Conservation (phyloP, 495 filamentous ascomycete species). For the Clavariopsis aquatica region DNA sequence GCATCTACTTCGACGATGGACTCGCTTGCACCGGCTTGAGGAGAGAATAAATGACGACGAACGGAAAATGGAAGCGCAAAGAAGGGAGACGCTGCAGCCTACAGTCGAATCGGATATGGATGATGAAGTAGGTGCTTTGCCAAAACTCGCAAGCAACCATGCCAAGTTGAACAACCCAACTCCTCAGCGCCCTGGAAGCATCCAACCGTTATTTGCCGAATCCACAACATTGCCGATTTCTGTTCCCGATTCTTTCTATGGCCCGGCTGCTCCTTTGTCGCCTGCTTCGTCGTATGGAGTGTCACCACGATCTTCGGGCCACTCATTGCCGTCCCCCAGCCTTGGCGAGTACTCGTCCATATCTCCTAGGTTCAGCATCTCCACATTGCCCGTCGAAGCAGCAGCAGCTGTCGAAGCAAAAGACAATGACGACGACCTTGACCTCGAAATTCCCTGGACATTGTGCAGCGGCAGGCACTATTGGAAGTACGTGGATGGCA, state of each 20-base stretch:
- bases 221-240: constrained; percentile 15
- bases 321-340: constrained; percentile 9
- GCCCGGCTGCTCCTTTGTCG: constrained; percentile 19
- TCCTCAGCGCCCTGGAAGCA: constrained; percentile 9
- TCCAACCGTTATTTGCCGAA: constrained; percentile 24
- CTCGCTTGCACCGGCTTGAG: constrained; percentile 22
- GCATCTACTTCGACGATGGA: constrained; percentile 29
- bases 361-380: constrained; percentile 30
- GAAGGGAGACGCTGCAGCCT: constrained; percentile 30
- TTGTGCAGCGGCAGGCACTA: constrained; percentile 19
- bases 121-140: constrained; percentile 25
- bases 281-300: constrained; percentile 29
- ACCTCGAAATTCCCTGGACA: constrained; percentile 33
- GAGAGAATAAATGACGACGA: constrained; percentile 15
- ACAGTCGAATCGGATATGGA: constrained; percentile 31
- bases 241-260: constrained; percentile 1
- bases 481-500: constrained; percentile 34
- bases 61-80: constrained; percentile 8
- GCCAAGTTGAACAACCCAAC: constrained; percentile 9
- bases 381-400: constrained; percentile 13
- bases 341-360: not conserved
- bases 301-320: constrained; percentile 23
- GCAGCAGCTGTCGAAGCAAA: constrained; percentile 27
- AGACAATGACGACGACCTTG: constrained; percentile 21
- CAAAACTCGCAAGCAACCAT: constrained; percentile 1